Percentiles rank a stretch among this genome's conserved stretches.
Evolutionary conservation across 2,329 filamentous ascomycete species (phyloP).

Genomic region (Harringtonia aguacate): DNA sequence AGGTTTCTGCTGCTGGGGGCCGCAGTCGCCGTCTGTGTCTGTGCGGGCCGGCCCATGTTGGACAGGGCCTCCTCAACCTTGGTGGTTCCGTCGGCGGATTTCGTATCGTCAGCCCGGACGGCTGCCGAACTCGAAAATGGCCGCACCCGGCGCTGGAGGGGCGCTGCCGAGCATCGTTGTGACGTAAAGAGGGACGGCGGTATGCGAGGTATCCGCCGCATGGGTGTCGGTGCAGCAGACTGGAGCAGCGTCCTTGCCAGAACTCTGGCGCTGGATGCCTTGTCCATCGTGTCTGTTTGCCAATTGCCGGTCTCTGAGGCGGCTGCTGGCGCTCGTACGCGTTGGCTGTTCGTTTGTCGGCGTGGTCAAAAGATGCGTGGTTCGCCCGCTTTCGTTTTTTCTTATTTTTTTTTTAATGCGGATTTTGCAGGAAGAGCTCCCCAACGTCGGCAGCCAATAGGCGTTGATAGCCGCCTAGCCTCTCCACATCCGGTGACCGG

Average conservation of each 20-base stretch:
- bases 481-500: constrained; percentile 2
- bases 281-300: constrained; percentile 26
- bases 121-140: constrained; percentile 6
- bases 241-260: constrained; percentile 30
- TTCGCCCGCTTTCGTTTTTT: neutral
- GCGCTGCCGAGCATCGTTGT: too few relatives aligned
- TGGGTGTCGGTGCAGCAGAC: constrained; percentile 14
- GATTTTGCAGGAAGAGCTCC: too few relatives aligned
- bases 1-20: constrained; percentile 1
- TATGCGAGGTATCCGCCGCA: neutral
- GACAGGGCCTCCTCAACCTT: too few relatives aligned
- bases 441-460: neutral
- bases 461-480: neutral
- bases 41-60: too few relatives aligned
- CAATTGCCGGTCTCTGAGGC: neutral
- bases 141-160: neutral
- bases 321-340: neutral
- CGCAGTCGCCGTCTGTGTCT: neutral
- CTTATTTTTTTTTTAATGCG: neutral
- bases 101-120: neutral
- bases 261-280: constrained; percentile 26
- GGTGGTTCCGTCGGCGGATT: constrained; percentile 1
- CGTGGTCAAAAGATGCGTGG: too few relatives aligned
- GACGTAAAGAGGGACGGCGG: neutral
- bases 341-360: too few relatives aligned